phyloP scores from a whole-genome alignment of 2,329 filamentous ascomycete species.

The Myriosclerotinia curreyana region DNA sequence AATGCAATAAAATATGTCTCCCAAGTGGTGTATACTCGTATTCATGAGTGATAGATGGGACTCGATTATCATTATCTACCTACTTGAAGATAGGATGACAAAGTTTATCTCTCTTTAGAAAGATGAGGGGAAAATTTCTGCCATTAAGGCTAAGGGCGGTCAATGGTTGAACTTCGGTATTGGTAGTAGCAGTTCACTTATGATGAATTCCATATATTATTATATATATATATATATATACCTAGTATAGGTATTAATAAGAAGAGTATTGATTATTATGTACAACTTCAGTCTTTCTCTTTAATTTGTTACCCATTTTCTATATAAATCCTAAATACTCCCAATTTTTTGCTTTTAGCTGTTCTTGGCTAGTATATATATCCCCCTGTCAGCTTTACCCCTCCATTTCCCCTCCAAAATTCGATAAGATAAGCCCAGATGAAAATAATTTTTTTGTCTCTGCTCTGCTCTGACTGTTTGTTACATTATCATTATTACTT shows the following conservation, averaged over 20 bases:
- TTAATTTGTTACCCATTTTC: no score
- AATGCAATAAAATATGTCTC: background rate
- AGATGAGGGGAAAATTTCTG: slow-evolving; percentile 8
- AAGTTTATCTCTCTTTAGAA: background rate
- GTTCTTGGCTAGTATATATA: no score
- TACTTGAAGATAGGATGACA: background rate
- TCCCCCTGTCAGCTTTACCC: background rate
- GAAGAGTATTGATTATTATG: no score
- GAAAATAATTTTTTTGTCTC: slow-evolving; percentile 8
- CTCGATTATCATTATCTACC: background rate
- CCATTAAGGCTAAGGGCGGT: background rate
- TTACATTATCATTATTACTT: background rate
- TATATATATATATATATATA: no score
- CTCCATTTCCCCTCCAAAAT: slow-evolving; percentile 15
- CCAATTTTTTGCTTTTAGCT: no score
- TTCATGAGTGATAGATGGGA: background rate
- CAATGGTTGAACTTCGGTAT: slow-evolving; percentile 1
- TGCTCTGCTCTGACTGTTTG: background rate
- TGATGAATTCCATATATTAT: no score
- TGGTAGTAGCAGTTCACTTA: no score
- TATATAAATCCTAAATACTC: no score
- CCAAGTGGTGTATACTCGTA: background rate
- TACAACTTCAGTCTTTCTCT: no score
- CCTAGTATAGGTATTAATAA: no score
- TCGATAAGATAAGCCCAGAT: slow-evolving; percentile 13